A percentile compares a stretch with the other conserved stretches of the same genome.
Evolutionary conservation across 2,329 filamentous ascomycete species (phyloP).

Genomic region (Stachybotrys echinatus): DNA sequence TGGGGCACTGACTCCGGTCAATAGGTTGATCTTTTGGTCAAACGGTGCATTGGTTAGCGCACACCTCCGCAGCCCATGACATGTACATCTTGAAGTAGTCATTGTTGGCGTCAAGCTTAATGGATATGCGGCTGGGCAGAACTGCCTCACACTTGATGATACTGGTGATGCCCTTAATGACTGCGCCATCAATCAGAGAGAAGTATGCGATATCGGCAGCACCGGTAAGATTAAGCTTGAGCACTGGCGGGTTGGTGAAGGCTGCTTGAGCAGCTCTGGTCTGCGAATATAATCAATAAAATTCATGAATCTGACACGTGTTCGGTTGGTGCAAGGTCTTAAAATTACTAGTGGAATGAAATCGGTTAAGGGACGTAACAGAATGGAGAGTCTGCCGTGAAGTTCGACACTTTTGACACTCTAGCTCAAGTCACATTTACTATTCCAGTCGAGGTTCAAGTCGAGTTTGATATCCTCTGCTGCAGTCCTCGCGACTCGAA

Average conservation of each 20-base stretch:
- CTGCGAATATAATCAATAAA: constrained; percentile 4
- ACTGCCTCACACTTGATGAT: constrained; percentile 19
- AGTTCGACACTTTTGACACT: constrained; percentile 18
- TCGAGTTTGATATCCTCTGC: constrained; percentile 17
- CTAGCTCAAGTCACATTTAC: constrained; percentile 16
- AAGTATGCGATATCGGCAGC: constrained; percentile 18
- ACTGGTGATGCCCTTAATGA: constrained; percentile 16
- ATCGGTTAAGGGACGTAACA: constrained; percentile 16
- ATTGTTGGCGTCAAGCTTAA: constrained; percentile 17
- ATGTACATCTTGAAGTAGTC: constrained; percentile 19
- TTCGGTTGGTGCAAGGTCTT: background rate
- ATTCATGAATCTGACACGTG: background rate
- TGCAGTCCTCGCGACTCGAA: constrained; percentile 17
- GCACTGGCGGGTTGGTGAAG: constrained; percentile 17
- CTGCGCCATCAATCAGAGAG: constrained; percentile 13
- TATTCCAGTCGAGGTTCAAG: constrained; percentile 17
- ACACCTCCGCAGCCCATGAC: no score
- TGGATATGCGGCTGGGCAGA: constrained; percentile 18
- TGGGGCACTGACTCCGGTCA: no score
- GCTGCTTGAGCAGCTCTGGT: constrained; percentile 18
- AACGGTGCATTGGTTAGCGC: no score
- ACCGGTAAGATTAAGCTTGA: constrained; percentile 17
- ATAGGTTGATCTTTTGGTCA: no score
- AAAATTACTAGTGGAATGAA: constrained; percentile 14
- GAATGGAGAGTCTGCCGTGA: constrained; percentile 13